Percentiles rank a stretch among this genome's conserved stretches.
phyloP scores from a whole-genome alignment of 257 asterid species.

The Avicennia marina region DNA sequence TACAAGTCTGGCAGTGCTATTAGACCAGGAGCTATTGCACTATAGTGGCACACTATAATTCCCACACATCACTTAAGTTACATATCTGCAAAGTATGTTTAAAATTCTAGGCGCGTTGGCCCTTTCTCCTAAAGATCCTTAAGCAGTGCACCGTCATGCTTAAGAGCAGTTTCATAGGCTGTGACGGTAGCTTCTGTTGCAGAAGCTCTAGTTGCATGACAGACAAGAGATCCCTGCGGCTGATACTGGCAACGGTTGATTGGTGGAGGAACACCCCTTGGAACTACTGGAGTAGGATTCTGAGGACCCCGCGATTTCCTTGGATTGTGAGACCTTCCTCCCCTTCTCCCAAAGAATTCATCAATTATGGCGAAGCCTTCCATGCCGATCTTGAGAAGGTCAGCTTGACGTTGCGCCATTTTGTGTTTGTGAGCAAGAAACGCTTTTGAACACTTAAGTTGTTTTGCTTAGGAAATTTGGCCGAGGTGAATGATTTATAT shows the following conservation, averaged over 20 bases:
- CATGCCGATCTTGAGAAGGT: constrained; percentile 30
- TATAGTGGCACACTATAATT: background rate
- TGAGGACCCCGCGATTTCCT: constrained; percentile 10
- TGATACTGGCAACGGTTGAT: constrained; percentile 8
- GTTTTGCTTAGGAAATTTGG: background rate
- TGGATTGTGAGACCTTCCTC: too few relatives aligned
- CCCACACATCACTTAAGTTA: background rate
- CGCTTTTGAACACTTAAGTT: background rate
- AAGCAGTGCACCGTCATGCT: constrained; percentile 17
- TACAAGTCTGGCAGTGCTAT: background rate
- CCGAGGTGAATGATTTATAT: constrained; percentile 10
- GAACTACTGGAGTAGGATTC: background rate
- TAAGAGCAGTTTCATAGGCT: constrained; percentile 8
- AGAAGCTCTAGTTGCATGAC: constrained; percentile 1
- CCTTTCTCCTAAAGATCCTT: constrained; percentile 16
- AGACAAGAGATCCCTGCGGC: constrained; percentile 20
- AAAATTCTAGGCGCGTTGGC: constrained; percentile 1
- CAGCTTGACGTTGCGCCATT: constrained; percentile 15
- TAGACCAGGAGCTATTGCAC: constrained; percentile 3
- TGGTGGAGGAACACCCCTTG: constrained; percentile 4
- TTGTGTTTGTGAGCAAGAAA: background rate
- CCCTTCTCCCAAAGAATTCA: constrained; percentile 14
- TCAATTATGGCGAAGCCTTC: constrained; percentile 36
- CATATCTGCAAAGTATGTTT: background rate
- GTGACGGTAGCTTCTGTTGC: constrained; percentile 17